Evolutionary conservation across 2,329 filamentous ascomycete species (phyloP).

Genomic region (Claviceps sp.): DNA sequence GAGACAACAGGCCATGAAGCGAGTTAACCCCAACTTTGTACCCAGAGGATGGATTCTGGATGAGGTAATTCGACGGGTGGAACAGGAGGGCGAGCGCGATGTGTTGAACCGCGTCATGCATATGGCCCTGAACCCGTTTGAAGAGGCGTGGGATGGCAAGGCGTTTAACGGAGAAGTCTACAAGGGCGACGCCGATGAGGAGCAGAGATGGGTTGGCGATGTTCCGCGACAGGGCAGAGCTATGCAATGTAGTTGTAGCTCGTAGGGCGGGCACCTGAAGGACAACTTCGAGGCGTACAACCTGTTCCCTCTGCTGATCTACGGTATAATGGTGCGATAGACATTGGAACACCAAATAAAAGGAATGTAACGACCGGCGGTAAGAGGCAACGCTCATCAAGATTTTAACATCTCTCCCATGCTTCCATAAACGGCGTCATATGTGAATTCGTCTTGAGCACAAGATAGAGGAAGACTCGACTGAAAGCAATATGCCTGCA

Average conservation of each 20-base stretch:
- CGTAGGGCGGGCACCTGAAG: slow-evolving; percentile 30
- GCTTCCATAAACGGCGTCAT: slow-evolving; percentile 59
- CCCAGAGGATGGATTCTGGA: slow-evolving; percentile 87
- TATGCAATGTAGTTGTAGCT: slow-evolving; percentile 93
- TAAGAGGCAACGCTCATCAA: slow-evolving; percentile 56
- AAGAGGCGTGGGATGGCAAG: slow-evolving; percentile 56
- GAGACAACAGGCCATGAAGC: slow-evolving; percentile 62
- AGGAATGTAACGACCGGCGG: slow-evolving; percentile 54
- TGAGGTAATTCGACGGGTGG: slow-evolving; percentile 79
- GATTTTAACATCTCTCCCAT: slow-evolving; percentile 42
- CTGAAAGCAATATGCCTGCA: slow-evolving; percentile 26
- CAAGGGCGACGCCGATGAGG: slow-evolving; percentile 54
- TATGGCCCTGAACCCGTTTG: slow-evolving; percentile 72
- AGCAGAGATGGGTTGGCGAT: slow-evolving; percentile 72
- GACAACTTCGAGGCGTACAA: neutral
- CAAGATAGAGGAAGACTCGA: slow-evolving; percentile 63
- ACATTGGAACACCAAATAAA: neutral
- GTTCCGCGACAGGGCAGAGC: slow-evolving; percentile 65
- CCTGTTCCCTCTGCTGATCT: neutral
- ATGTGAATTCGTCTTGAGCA: slow-evolving; percentile 42
- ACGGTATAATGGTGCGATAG: too few species aligned
- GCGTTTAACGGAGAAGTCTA: slow-evolving; percentile 34
- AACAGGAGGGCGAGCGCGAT: slow-evolving; percentile 69
- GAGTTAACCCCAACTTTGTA: slow-evolving; percentile 84
- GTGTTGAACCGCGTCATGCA: slow-evolving; percentile 68